phyloP scores from a whole-genome alignment of 2,329 filamentous ascomycete genomes.

The Aspergillus fructus region DNA sequence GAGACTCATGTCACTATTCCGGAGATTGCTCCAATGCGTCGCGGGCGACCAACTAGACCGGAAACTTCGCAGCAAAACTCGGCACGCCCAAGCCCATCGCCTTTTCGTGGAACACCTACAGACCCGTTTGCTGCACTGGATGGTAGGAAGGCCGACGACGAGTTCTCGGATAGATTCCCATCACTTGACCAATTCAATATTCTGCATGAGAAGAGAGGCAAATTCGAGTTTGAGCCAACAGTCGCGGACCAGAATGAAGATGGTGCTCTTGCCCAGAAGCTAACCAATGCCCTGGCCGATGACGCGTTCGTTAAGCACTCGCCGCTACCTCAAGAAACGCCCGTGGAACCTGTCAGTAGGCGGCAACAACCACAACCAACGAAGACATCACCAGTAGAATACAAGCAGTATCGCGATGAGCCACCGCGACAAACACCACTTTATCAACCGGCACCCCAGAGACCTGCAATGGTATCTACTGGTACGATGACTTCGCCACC shows the following conservation, averaged over 20 bases:
- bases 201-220: slow-evolving; percentile 76
- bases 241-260: slow-evolving; percentile 43
- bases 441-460: slow-evolving; percentile 48
- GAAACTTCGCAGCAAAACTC: slow-evolving; percentile 45
- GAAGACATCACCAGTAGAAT: slow-evolving; percentile 24
- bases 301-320: slow-evolving; percentile 68
- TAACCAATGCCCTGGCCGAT: slow-evolving; percentile 77
- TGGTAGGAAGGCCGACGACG: slow-evolving; percentile 64
- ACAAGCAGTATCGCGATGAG: slow-evolving; percentile 23
- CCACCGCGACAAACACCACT: slow-evolving; percentile 29
- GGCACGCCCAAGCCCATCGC: slow-evolving; percentile 64
- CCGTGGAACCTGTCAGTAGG: slow-evolving; percentile 24
- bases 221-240: slow-evolving; percentile 75
- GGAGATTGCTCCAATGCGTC: slow-evolving; percentile 89
- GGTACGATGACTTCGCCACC: slow-evolving; percentile 75
- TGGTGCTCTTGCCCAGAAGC: slow-evolving; percentile 61
- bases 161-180: slow-evolving; percentile 81
- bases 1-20: slow-evolving; percentile 71
- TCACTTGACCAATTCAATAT: slow-evolving; percentile 91
- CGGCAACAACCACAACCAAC: slow-evolving; percentile 25
- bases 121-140: slow-evolving; percentile 94
- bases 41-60: slow-evolving; percentile 68
- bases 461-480: slow-evolving; percentile 61
- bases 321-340: slow-evolving; percentile 31
- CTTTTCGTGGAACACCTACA: slow-evolving; percentile 65